Evolutionary conservation across 805 yeast genomes (phyloP), one percentile per base, ranked within the genome.

Genomic region (Soucietia sequanensis): DNA sequence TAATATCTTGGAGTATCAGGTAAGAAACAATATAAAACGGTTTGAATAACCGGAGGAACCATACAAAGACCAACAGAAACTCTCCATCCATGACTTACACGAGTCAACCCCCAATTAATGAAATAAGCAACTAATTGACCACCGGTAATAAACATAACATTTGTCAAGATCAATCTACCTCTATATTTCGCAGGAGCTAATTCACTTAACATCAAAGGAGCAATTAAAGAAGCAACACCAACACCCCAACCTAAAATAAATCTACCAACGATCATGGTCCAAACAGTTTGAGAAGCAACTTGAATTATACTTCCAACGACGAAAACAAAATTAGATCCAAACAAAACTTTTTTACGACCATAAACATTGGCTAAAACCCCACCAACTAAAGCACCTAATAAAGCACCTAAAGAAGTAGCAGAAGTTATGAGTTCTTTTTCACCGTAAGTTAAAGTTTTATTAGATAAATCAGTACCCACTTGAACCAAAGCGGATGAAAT

Each of bases 1-100:
- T 91, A 80, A 57, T 65, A 91, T 58, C 99, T 78, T 39, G 99
- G 99, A 9, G 98, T 89, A 54, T 91, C 99, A 9, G 99, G 98
- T 60, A 91, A 75, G 66, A 87, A 90, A 51, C 79, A 58, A 56
- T 93, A 90, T 32, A 87, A 73, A 14, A 70, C 68, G 57, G 86
- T 75, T 65, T 91, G 98, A 19, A 80, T 44, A 12, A 73, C 81
- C 5, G 96, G 85, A 10, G 98, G 98, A 19, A 91, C 76, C 68
- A 93, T 76, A 31, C 96, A 84, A 23, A 93, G 64, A 4, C 97
- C 98, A 23, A 93, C 96, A 18, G 88, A 72, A 27, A 88, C 77
- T 60, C 97, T 78, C 98, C 98, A 91, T 34, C 98, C 98, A 50
- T 87, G 81, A 39, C 74, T 47, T 18, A 86, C 84, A 27, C 71